These are phyloP conservation scores for Fusarium metavorans DNA, from an alignment of 2,329 filamentous ascomycete genomes.

Conservation along the genomic window DNA sequence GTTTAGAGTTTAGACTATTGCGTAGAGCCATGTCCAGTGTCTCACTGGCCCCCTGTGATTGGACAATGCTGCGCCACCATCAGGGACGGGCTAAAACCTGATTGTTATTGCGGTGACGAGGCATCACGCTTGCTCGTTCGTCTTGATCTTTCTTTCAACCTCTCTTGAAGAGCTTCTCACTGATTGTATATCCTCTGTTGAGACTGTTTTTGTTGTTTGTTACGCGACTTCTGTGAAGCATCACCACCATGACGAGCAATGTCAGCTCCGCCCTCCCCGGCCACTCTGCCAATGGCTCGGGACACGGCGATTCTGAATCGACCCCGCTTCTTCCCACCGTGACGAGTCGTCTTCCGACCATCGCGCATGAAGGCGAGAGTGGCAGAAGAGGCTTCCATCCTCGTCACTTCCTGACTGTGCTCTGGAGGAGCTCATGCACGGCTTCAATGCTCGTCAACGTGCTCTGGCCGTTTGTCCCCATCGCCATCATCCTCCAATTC, in stretches of 20 bases:
- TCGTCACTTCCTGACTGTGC: slow-evolving; percentile 55
- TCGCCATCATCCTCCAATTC: slow-evolving; percentile 57
- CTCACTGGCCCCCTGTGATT: slow-evolving; percentile 19
- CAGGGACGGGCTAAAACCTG: slow-evolving; percentile 12
- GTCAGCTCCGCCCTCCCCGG: slow-evolving; percentile 7
- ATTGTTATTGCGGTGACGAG: slow-evolving; percentile 13
- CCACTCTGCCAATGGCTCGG: background rate
- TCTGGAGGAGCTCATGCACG: slow-evolving; percentile 57
- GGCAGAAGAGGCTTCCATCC: slow-evolving; percentile 58
- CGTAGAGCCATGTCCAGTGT: slow-evolving; percentile 24
- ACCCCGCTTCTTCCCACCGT: slow-evolving; percentile 48
- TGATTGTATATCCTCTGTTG: background rate
- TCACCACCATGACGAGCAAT: slow-evolving; percentile 24
- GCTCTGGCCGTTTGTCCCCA: slow-evolving; percentile 61
- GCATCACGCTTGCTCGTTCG: background rate
- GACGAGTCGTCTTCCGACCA: slow-evolving; percentile 21
- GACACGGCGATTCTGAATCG: slow-evolving; percentile 31
- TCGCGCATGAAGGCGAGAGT: slow-evolving; percentile 57
- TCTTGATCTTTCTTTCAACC: background rate
- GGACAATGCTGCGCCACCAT: slow-evolving; percentile 27
- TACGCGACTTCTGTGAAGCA: background rate
- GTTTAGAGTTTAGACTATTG: slow-evolving; percentile 29
- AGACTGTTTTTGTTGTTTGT: background rate
- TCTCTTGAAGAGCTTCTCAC: background rate
- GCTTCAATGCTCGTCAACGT: slow-evolving; percentile 61